phyloP scores from a whole-genome alignment of 345 rosid species.

The Lepidium africanum region DNA sequence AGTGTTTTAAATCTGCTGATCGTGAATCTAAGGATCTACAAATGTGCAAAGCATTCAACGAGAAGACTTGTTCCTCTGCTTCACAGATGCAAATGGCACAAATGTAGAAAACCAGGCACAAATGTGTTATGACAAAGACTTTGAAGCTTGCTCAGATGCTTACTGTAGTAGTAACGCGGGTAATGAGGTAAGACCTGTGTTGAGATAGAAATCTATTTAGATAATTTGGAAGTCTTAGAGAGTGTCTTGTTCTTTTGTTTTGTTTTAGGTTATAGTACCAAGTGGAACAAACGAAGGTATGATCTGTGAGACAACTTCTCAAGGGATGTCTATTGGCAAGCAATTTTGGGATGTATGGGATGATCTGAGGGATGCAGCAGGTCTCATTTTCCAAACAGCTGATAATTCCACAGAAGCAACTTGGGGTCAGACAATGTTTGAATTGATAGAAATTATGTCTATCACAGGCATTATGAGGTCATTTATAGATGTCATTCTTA shows the following conservation, averaged over 20 bases:
- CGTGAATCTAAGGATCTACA: constrained; percentile 54
- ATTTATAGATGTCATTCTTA: too few species aligned
- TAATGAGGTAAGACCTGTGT: constrained; percentile 37
- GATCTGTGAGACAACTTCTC: too few species aligned
- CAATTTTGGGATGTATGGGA: too few species aligned
- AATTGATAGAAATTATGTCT: too few species aligned
- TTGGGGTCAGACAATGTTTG: too few species aligned
- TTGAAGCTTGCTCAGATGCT: constrained; percentile 61
- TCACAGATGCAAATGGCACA: constrained; percentile 66
- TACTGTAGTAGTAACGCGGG: constrained; percentile 65
- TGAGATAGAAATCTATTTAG: neutral
- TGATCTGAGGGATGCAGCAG: too few species aligned
- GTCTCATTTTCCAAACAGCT: too few species aligned
- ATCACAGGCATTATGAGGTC: too few species aligned
- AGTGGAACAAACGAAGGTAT: too few species aligned
- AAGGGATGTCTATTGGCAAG: too few species aligned
- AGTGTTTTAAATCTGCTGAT: constrained; percentile 44
- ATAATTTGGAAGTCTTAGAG: neutral
- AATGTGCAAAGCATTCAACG: constrained; percentile 62
- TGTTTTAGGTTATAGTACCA: too few species aligned
- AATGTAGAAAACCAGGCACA: constrained; percentile 45
- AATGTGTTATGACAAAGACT: constrained; percentile 45
- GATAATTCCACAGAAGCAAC: too few species aligned
- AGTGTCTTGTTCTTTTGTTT: neutral
- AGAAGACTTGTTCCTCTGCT: constrained; percentile 57